Evolutionary conservation across 2,329 filamentous ascomycete genomes (phyloP).

Genomic region (Ramularia collo-cygni): DNA sequence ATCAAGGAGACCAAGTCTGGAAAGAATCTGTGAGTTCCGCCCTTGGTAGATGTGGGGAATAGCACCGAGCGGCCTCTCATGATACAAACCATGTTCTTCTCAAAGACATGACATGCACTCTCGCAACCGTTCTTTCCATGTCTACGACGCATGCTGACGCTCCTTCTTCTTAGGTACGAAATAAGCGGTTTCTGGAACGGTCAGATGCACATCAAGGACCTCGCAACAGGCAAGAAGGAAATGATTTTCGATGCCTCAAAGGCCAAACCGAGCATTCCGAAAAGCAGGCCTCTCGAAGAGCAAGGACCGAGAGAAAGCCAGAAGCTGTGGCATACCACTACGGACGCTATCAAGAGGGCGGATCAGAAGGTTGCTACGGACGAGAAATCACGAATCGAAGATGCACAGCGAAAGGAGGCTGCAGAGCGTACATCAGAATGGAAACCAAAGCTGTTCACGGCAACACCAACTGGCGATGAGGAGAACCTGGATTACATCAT

Average conservation of each 20-base stretch:
- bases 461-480: constrained; percentile 55
- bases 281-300: constrained; percentile 70
- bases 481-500: constrained; percentile 95
- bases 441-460: constrained; percentile 78
- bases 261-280: constrained; percentile 68
- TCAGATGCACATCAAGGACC: constrained; percentile 86
- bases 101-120: no score
- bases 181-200: constrained; percentile 88
- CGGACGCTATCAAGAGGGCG: constrained; percentile 70
- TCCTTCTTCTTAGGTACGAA: constrained; percentile 54
- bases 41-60: no score
- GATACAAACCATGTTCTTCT: no score
- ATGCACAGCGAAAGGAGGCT: constrained; percentile 83
- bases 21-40: constrained; percentile 69
- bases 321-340: constrained; percentile 75
- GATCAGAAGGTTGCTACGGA: constrained; percentile 88
- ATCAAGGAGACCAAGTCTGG: constrained; percentile 86
- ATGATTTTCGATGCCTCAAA: constrained; percentile 80
- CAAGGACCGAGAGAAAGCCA: constrained; percentile 89
- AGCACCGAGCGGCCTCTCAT: no score
- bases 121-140: no score
- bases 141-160: no score
- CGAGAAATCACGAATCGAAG: constrained; percentile 94
- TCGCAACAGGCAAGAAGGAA: constrained; percentile 78
- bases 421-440: constrained; percentile 79